phyloP scores from a whole-genome alignment of 2,329 filamentous ascomycete species.

The Pseudopyricularia cyperi region DNA sequence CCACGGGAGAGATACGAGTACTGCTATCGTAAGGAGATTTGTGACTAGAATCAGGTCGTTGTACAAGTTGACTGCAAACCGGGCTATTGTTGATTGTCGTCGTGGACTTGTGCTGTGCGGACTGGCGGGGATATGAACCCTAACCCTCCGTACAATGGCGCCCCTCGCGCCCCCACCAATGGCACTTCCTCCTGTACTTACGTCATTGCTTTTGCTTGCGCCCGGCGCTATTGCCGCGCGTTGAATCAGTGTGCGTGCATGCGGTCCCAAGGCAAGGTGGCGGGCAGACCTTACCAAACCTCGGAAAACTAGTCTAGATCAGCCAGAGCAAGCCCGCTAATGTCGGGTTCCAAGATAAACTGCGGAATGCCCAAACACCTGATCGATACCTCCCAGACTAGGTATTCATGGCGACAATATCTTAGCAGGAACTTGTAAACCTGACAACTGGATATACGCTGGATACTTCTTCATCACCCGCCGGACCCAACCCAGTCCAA shows the following conservation, averaged over 20 bases:
- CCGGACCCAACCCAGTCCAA: neutral
- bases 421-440: too few relatives aligned
- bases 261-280: neutral
- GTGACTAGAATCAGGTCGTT: neutral
- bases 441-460: too few relatives aligned
- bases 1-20: conserved; percentile 46
- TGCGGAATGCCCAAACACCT: too few relatives aligned
- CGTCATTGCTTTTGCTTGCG: neutral
- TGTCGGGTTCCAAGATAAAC: neutral
- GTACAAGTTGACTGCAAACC: too few relatives aligned
- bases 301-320: neutral
- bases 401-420: too few relatives aligned
- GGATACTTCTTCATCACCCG: neutral
- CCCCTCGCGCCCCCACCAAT: neutral
- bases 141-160: neutral
- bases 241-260: neutral
- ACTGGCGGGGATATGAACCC: neutral
- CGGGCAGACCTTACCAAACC: neutral
- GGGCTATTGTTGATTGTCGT: too few relatives aligned
- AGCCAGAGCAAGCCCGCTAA: neutral
- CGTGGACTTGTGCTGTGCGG: too few relatives aligned
- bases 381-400: too few relatives aligned
- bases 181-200: neutral
- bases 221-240: neutral
- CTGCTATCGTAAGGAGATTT: conserved; percentile 34